Percentiles rank a stretch among this genome's conserved stretches.
Evolutionary conservation across 2,329 filamentous ascomycete species (phyloP).

Genomic region (Sphaceloma murrayae): DNA sequence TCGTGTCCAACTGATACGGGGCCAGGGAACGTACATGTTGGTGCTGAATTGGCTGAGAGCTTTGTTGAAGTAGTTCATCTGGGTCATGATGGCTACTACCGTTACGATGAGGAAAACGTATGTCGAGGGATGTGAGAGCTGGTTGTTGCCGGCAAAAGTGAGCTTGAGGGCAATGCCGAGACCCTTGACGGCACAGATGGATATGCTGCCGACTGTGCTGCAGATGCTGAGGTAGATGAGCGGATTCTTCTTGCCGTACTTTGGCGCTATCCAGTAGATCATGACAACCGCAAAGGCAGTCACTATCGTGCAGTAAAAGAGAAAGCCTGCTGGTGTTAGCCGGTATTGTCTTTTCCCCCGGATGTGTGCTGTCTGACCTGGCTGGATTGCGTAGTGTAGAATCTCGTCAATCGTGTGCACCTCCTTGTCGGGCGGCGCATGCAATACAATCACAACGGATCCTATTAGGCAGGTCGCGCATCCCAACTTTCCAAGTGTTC

Average conservation of each 20-base stretch:
- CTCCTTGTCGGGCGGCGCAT: slow-evolving; percentile 88
- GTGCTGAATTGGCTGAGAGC: slow-evolving; percentile 93
- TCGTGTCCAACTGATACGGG: too few relatives aligned
- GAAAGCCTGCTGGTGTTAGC: slow-evolving; percentile 55
- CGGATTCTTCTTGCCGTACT: slow-evolving; percentile 89
- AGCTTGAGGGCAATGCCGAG: slow-evolving; percentile 97
- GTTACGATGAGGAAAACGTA: slow-evolving; percentile 97
- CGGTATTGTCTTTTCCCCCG: not conserved
- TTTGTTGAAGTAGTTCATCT: slow-evolving; percentile 99
- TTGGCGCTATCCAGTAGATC: slow-evolving; percentile 89
- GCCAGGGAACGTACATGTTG: slow-evolving; percentile 63
- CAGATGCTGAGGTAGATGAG: slow-evolving; percentile 96
- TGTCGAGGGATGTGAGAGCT: slow-evolving; percentile 88
- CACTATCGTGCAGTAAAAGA: slow-evolving; percentile 74
- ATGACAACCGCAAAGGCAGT: slow-evolving; percentile 78
- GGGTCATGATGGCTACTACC: slow-evolving; percentile 84
- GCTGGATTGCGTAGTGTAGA: slow-evolving; percentile 77
- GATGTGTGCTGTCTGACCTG: slow-evolving; percentile 49
- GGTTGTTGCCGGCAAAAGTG: slow-evolving; percentile 85
- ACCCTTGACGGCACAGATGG: slow-evolving; percentile 98
- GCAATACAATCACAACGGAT: slow-evolving; percentile 92
- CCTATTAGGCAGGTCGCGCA: slow-evolving; percentile 95
- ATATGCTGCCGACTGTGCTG: slow-evolving; percentile 91
- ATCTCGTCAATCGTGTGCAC: slow-evolving; percentile 89
- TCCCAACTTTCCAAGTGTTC: slow-evolving; percentile 83